Percentiles rank a stretch among this genome's conserved stretches.
These are phyloP conservation scores for Chalciporus sphaerocephalus DNA, from an alignment of 768 basidiomycete genomes.

Conservation along the genomic window DNA sequence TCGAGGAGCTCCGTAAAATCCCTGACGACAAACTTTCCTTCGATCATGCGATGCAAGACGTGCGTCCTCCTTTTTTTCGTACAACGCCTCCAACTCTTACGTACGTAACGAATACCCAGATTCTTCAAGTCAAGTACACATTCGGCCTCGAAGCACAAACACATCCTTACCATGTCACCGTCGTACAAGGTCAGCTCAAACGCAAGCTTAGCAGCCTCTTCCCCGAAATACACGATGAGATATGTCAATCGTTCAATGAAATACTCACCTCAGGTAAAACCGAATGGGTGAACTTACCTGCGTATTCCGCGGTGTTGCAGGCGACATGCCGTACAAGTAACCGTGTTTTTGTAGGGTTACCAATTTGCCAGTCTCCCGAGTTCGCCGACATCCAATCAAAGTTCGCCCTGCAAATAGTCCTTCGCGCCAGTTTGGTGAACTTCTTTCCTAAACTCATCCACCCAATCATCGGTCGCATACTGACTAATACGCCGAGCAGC, in stretches of 20 bases:
- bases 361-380: constrained; percentile 36
- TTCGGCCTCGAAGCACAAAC: constrained; percentile 33
- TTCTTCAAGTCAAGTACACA: constrained; percentile 37
- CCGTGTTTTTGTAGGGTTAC: constrained; percentile 39
- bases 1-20: constrained; percentile 51
- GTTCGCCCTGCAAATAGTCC: constrained; percentile 33
- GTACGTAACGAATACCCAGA: constrained; percentile 24
- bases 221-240: constrained; percentile 33
- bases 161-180: constrained; percentile 35
- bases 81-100: constrained; percentile 7
- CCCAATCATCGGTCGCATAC: constrained; percentile 32
- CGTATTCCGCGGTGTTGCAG: constrained; percentile 26
- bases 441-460: constrained; percentile 33
- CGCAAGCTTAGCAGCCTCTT: constrained; percentile 33
- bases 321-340: constrained; percentile 37
- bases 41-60: constrained; percentile 37
- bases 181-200: constrained; percentile 31
- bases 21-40: constrained; percentile 45
- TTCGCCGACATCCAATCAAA: constrained; percentile 32
- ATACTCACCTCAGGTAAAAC: constrained; percentile 19
- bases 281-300: constrained; percentile 29
- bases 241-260: constrained; percentile 29
- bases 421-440: constrained; percentile 31
- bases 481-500: constrained; percentile 32
- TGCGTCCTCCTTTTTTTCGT: constrained; percentile 18